phyloP scores from a whole-genome alignment of 345 rosid species.

The Boechera retrofracta region DNA sequence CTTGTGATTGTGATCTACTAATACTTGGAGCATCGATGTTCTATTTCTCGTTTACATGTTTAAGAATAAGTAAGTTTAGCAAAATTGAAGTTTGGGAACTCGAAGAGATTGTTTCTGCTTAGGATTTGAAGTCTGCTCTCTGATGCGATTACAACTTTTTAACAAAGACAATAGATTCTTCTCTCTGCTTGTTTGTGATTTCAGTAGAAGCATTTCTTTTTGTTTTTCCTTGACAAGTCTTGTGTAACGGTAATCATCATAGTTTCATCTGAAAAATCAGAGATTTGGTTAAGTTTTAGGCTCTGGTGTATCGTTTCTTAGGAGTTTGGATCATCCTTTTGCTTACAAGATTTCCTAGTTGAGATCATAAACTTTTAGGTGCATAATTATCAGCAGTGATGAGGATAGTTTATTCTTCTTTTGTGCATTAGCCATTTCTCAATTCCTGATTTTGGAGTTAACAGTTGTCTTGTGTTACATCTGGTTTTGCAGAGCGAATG shows the following conservation, averaged over 20 bases:
- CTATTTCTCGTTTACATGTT: background rate
- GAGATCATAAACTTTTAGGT: background rate
- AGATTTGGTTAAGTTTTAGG: background rate
- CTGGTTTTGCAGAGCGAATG: slow-evolving; percentile 68
- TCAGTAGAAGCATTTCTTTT: no score
- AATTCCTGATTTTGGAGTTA: background rate
- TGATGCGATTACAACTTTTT: no score
- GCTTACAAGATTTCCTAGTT: background rate
- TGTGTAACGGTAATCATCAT: no score
- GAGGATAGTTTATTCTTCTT: background rate
- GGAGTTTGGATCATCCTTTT: background rate
- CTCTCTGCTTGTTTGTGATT: no score
- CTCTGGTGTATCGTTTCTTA: background rate
- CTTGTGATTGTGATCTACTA: slow-evolving; percentile 3
- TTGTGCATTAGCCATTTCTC: background rate
- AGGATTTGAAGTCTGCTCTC: background rate
- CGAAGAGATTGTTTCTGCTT: background rate
- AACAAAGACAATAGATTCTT: no score
- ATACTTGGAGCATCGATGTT: background rate
- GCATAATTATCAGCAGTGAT: background rate
- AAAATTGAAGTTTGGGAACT: background rate
- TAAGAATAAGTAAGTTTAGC: background rate
- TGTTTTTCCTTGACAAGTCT: no score
- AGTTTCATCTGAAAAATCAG: background rate
- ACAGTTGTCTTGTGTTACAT: background rate